Base-by-base conservation (phyloP, 352 stramenopile species). In the Phytophthora multivora region DNA sequence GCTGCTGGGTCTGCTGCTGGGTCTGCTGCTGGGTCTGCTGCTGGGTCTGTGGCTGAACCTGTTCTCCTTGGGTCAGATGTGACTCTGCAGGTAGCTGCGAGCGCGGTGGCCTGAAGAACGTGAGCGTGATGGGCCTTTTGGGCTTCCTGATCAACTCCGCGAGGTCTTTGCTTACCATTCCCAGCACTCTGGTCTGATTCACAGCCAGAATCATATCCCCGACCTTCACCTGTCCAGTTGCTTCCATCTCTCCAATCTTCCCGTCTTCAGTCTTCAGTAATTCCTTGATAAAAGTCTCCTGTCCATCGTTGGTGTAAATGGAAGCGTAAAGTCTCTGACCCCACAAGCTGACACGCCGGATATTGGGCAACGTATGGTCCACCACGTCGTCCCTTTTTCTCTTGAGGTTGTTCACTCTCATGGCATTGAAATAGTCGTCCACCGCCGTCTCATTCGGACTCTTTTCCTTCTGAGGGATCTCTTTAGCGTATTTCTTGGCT, bases 181-280 rank as follows among this genome's bases (percentile, higher is more conserved):
- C 83, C 18, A 67, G 42, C 5, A 60, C 71, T 35, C 21, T 56
- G 13, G 21, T 68, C 39, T 66, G 40, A 39, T 83, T 80, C 11
- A 93, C 73, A 2, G 77, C 73, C 21, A 83, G 11, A 19, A 93
- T 77, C 18, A 85, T 69, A 41, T 93, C 84, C 25, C 80, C 84
- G 0, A 73, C 25, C 7, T 68, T 40, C 2, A 91, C 77, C 26
- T 75, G 67, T 3, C 80, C 74, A 0, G 80, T 79, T 9, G 80
- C 67, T 57, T 91, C 80, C 50, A 93, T 69, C 66, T 93, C 84
- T 15, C 84, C 84, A 0, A 48, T 46, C n/a, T 67, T 26, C 4
- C 83, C 79, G 35, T 86, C 67, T 0, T 70, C 58, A 13, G 73
- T 89, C 26, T 56, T 63, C 4, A 88, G 57, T 26, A 93, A 69